A percentile compares a stretch with the other conserved stretches of the same genome.
Conservation (phyloP, 2,329 filamentous ascomycete genomes). For the Ascochyta koolunga region DNA sequence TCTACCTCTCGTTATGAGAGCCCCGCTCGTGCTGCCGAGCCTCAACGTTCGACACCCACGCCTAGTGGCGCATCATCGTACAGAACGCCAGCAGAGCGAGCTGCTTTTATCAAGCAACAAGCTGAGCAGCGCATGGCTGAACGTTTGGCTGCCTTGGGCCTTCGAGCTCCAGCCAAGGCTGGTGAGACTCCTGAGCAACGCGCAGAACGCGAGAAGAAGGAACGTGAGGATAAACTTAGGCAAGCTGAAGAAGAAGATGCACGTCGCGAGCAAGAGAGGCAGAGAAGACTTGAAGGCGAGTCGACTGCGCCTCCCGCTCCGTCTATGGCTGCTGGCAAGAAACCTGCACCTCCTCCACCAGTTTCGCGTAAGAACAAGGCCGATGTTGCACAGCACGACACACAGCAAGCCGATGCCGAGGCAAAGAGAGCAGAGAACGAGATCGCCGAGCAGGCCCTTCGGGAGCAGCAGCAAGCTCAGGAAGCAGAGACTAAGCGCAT, state of each 20-base stretch:
- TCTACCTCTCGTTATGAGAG: conserved; percentile 57
- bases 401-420: conserved; percentile 58
- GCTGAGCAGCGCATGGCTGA: conserved; percentile 97
- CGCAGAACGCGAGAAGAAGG: conserved; percentile 83
- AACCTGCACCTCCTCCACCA: conserved; percentile 70
- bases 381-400: conserved; percentile 64
- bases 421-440: conserved; percentile 65
- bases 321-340: conserved; percentile 50
- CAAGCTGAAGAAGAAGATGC: conserved; percentile 95
- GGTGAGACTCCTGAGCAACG: conserved; percentile 84
- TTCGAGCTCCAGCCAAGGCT: conserved; percentile 80
- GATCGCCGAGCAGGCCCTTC: conserved; percentile 59
- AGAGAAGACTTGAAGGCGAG: conserved; percentile 81
- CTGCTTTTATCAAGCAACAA: conserved; percentile 95
- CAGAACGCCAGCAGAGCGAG: conserved; percentile 89
- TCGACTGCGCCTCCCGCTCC: conserved; percentile 65
- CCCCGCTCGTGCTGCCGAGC: conserved; percentile 51
- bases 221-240: conserved; percentile 83
- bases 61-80: conserved; percentile 72
- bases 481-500: conserved; percentile 74
- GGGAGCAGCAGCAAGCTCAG: conserved; percentile 77
- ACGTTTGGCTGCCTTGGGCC: conserved; percentile 87
- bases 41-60: conserved; percentile 62
- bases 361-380: conserved; percentile 73
- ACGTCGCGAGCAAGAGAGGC: conserved; percentile 83